Evolutionary conservation across 768 basidiomycete species (phyloP).

Genomic region (Leccinum aurantiacum): DNA sequence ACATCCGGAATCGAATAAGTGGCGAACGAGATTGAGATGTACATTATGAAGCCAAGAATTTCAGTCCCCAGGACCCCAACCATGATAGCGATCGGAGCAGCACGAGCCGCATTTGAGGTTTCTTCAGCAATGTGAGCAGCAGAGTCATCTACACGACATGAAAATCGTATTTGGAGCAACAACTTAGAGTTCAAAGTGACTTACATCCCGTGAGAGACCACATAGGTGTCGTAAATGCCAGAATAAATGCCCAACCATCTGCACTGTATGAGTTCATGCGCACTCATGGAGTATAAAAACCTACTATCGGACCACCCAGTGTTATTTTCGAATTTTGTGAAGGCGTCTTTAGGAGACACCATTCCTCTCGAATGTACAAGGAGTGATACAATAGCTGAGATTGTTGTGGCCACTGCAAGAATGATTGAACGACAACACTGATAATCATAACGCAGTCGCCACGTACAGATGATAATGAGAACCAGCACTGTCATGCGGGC

Average conservation of each 20-base stretch:
- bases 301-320: slow-evolving; percentile 24
- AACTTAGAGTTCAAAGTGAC: neutral
- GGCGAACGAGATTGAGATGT: slow-evolving; percentile 45
- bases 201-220: slow-evolving; percentile 26
- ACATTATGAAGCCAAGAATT: slow-evolving; percentile 42
- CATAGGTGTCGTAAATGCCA: slow-evolving; percentile 30
- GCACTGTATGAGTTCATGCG: neutral
- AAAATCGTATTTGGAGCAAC: neutral
- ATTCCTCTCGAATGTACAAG: slow-evolving; percentile 18
- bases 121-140: slow-evolving; percentile 50
- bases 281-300: neutral
- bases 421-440: neutral
- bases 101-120: slow-evolving; percentile 41
- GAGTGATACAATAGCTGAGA: slow-evolving; percentile 17
- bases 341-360: slow-evolving; percentile 18
- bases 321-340: slow-evolving; percentile 29
- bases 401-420: slow-evolving; percentile 19
- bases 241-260: slow-evolving; percentile 28
- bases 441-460: neutral
- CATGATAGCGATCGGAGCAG: slow-evolving; percentile 46
- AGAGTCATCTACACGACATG: slow-evolving; percentile 40
- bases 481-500: slow-evolving; percentile 23
- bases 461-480: slow-evolving; percentile 20
- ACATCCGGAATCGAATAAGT: slow-evolving; percentile 38
- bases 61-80: slow-evolving; percentile 41